Percentiles rank a stretch among this genome's conserved stretches.
Conservation (phyloP, 2,329 filamentous ascomycete genomes). For the Pseudogymnoascus sp. region DNA sequence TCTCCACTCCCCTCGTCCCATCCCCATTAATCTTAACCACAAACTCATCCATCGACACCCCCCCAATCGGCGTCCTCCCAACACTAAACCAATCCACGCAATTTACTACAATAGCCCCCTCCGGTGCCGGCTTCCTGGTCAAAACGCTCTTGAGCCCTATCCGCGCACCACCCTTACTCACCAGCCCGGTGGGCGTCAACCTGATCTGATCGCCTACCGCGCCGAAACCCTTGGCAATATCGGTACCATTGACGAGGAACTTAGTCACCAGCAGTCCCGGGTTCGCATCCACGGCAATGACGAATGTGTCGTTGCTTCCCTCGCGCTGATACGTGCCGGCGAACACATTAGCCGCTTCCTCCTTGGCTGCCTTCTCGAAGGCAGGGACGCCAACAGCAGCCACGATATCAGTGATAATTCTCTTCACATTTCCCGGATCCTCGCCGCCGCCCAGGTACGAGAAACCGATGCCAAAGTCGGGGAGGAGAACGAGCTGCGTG, state of each 20-base stretch:
- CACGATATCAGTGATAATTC: slow-evolving; percentile 25
- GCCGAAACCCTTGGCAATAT: slow-evolving; percentile 19
- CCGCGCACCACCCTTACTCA: slow-evolving; percentile 11
- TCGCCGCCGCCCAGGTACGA: slow-evolving; percentile 32
- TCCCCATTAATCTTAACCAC: slow-evolving; percentile 25
- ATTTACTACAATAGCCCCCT: slow-evolving; percentile 16
- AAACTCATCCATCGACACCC: slow-evolving; percentile 21
- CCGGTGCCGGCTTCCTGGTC: slow-evolving; percentile 12
- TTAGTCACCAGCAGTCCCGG: slow-evolving; percentile 25
- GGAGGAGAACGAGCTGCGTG: slow-evolving; percentile 34
- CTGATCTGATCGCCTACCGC: slow-evolving; percentile 12
- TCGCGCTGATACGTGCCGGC: slow-evolving; percentile 14
- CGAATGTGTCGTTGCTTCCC: slow-evolving; percentile 25
- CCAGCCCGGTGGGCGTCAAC: slow-evolving; percentile 16
- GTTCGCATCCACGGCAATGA: slow-evolving; percentile 20
- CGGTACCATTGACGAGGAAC: slow-evolving; percentile 28
- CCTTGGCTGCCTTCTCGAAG: slow-evolving; percentile 26
- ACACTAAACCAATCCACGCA: slow-evolving; percentile 19
- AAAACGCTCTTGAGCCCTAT: slow-evolving; percentile 15
- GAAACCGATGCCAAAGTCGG: slow-evolving; percentile 38
- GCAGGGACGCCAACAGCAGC: slow-evolving; percentile 27
- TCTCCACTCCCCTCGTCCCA: slow-evolving; percentile 15
- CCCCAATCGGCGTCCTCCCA: slow-evolving; percentile 23
- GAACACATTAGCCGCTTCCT: slow-evolving; percentile 25
- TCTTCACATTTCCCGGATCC: slow-evolving; percentile 2